Evolutionary conservation across 352 stramenopile genomes (phyloP).

Genomic region (Globisporangium middletonii): DNA sequence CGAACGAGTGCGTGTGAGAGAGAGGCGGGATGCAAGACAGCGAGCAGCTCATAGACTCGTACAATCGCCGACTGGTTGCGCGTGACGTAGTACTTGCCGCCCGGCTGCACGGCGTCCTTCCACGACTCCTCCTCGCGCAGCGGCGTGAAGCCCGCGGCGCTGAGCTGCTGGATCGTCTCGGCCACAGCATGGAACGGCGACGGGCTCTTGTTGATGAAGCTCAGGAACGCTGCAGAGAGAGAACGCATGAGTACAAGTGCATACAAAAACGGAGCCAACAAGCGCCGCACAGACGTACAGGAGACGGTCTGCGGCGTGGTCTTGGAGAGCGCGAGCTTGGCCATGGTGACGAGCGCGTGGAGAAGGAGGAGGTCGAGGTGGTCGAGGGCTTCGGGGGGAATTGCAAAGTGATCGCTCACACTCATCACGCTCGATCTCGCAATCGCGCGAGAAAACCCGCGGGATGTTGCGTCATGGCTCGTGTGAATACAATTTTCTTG

Average conservation of each 20-base stretch:
- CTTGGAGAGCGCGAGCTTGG: constrained; percentile 42
- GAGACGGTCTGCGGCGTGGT: constrained; percentile 60
- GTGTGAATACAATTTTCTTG: no score
- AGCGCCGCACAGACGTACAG: background rate
- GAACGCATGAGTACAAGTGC: no score
- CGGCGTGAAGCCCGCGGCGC: constrained; percentile 88
- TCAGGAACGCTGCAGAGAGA: constrained; percentile 53
- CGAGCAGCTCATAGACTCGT: background rate
- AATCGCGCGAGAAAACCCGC: no score
- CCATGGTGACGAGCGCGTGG: constrained; percentile 12
- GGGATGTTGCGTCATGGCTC: no score
- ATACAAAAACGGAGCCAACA: background rate
- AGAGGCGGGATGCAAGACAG: background rate
- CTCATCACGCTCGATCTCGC: no score
- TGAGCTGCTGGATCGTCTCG: constrained; percentile 75
- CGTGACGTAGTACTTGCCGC: constrained; percentile 97
- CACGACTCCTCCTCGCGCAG: constrained; percentile 85
- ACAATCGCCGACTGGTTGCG: constrained; percentile 95
- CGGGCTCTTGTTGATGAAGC: constrained; percentile 92
- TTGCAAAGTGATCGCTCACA: background rate
- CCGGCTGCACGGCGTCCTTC: constrained; percentile 43
- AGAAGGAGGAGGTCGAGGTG: no score
- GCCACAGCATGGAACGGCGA: constrained; percentile 94
- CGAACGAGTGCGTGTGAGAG: background rate
- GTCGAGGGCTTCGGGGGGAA: background rate